phyloP scores from a whole-genome alignment of 2,329 filamentous ascomycete species.

The Fonsecaea monophora region DNA sequence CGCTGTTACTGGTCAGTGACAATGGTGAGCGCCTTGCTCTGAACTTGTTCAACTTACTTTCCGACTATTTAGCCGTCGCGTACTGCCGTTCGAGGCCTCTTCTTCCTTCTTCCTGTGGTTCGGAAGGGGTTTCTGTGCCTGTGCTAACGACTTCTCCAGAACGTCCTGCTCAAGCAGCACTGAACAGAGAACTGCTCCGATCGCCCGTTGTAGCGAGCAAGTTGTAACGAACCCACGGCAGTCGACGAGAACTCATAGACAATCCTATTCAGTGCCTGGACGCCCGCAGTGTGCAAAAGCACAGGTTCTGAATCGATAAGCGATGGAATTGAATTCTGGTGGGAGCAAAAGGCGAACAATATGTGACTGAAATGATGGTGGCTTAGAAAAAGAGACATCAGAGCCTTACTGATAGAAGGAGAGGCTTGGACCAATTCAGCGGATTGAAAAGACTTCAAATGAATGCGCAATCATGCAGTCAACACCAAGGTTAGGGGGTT shows the following conservation, averaged over 20 bases:
- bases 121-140: neutral
- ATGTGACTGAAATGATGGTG: neutral
- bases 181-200: neutral
- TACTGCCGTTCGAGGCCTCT: neutral
- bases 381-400: constrained; percentile 10
- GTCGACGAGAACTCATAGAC: constrained; percentile 7
- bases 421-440: constrained; percentile 16
- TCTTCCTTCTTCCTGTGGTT: neutral
- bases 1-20: constrained; percentile 22
- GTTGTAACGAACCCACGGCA: neutral
- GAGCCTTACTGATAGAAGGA: constrained; percentile 14
- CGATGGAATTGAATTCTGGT: neutral
- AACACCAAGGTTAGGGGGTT: constrained; percentile 29
- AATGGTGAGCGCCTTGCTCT: neutral
- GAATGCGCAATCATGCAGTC: constrained; percentile 23
- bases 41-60: constrained; percentile 6
- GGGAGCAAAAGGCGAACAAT: constrained; percentile 3
- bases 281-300: neutral
- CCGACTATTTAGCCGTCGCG: neutral
- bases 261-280: neutral
- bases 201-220: neutral
- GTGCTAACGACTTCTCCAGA: neutral
- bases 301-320: neutral
- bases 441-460: constrained; percentile 28
- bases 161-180: neutral